phyloP scores from a whole-genome alignment of 176 grass and related monocot genomes.

The Musa acuminata region DNA sequence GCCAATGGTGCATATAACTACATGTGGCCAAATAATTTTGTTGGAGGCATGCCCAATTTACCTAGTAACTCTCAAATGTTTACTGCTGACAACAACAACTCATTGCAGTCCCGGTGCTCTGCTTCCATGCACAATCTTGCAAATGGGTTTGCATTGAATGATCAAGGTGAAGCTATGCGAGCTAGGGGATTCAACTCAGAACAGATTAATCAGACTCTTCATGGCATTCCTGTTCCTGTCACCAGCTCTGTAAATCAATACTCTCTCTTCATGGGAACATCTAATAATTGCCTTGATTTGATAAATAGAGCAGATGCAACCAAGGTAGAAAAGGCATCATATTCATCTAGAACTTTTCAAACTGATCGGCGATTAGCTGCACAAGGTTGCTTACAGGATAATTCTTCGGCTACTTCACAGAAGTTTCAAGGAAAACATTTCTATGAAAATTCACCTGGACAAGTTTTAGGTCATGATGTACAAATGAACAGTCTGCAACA shows the following conservation, averaged over 20 bases:
- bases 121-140: conserved; percentile 7
- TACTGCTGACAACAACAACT: conserved; percentile 17
- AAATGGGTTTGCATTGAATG: conserved; percentile 12
- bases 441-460: neutral
- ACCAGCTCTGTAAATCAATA: conserved; percentile 9
- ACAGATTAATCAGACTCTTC: conserved; percentile 2
- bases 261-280: neutral
- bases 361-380: neutral
- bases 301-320: conserved; percentile 1
- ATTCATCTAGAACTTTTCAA: conserved; percentile 4
- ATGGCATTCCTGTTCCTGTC: conserved; percentile 12
- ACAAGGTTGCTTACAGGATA: conserved; percentile 11
- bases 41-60: neutral
- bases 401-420: neutral
- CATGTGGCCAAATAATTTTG: conserved; percentile 16
- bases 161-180: conserved; percentile 9
- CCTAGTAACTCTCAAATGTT: conserved; percentile 6
- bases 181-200: conserved; percentile 12
- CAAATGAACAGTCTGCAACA: conserved; percentile 14
- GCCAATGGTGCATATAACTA: conserved; percentile 4
- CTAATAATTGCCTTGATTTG: conserved; percentile 7
- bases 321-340: conserved; percentile 6
- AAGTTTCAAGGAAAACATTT: conserved; percentile 5
- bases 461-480: conserved; percentile 6
- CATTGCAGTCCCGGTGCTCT: neutral